Base-by-base conservation (phyloP, 352 stramenopile species). In the Globisporangium cederbergense region DNA sequence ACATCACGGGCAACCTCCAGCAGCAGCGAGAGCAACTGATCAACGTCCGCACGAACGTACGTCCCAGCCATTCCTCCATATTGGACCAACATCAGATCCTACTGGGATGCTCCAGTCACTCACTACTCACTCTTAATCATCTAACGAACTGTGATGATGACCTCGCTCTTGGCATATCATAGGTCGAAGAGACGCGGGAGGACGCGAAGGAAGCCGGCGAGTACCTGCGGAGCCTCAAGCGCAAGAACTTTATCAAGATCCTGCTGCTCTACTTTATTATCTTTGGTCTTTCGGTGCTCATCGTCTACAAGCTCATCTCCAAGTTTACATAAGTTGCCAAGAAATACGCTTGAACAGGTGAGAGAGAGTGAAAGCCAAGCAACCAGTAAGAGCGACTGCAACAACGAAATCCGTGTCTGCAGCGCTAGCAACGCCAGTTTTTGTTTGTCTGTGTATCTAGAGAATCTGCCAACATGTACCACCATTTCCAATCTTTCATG, bases 261-360 rank as follows among this genome's bases (percentile, higher is more conserved):
- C 14, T 89, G 45, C 69, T 84, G 49, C 70, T 95, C 20, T 95
- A 92, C 72, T 72, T 90, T 66, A 78, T 95, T 65, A 90, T 95
- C 61, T 69, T 91, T 47, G 82, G 79, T 1, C 75, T 95, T 51
- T 63, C 73, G 40, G 74, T 88, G 10, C 68, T 86, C 59, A 93
- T 93, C 71, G 78, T 92, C 70, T 90, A 77, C 75, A 75, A 73
- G 56, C 64, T 84, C 62, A 86, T 92, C 67, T 72, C 68, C 66
- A 91, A 86, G 60, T 83, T 91, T 71, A 58, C 74, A 47, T 84
- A 68, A 45, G n/a, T 18, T 57, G 28, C 10, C 16, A 50, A 28
- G 25, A 28, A 28, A 28, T 28, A 28, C 25, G 25, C 25, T 28
- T 28, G 25, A 28, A 28, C 25, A 25, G 28, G 5, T 7, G 25